These are phyloP conservation scores for Millerago galiae DNA, from an alignment of 805 yeast species.

Conservation along the genomic window DNA sequence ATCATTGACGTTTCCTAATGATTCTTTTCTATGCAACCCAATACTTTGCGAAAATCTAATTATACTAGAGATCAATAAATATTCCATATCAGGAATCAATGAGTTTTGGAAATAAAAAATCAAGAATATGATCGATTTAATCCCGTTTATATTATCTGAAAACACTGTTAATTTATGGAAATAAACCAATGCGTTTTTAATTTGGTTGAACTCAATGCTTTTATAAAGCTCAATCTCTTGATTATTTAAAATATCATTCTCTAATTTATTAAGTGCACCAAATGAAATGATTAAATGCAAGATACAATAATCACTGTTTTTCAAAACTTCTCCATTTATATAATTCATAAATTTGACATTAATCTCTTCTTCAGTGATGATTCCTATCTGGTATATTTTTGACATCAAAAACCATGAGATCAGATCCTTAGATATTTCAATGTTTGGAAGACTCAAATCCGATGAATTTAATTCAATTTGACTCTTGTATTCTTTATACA, in stretches of 20 bases:
- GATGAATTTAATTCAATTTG: no score
- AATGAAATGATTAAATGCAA: conserved; percentile 1
- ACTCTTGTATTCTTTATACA: no score
- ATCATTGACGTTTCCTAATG: conserved; percentile 28
- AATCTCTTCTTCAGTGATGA: conserved; percentile 1
- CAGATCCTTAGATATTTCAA: no score
- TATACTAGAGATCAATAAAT: conserved; percentile 35
- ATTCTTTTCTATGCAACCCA: conserved; percentile 45
- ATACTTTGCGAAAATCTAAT: conserved; percentile 45
- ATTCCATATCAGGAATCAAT: conserved; percentile 34
- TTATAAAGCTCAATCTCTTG: no score
- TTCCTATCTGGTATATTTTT: neutral
- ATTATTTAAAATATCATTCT: neutral
- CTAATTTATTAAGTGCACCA: conserved; percentile 1
- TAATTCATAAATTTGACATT: neutral
- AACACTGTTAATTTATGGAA: conserved; percentile 41
- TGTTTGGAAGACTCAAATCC: no score
- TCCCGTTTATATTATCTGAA: conserved; percentile 41
- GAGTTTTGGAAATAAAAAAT: conserved; percentile 28
- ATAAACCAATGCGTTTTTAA: conserved; percentile 34
- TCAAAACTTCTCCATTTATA: neutral
- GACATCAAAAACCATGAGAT: no score
- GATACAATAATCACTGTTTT: conserved; percentile 1
- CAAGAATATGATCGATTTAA: conserved; percentile 44
- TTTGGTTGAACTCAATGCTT: neutral